Evolutionary conservation across 805 yeast species (phyloP), one percentile per base, ranked within the genome.

Genomic region (Wickerhamomyces bovis): DNA sequence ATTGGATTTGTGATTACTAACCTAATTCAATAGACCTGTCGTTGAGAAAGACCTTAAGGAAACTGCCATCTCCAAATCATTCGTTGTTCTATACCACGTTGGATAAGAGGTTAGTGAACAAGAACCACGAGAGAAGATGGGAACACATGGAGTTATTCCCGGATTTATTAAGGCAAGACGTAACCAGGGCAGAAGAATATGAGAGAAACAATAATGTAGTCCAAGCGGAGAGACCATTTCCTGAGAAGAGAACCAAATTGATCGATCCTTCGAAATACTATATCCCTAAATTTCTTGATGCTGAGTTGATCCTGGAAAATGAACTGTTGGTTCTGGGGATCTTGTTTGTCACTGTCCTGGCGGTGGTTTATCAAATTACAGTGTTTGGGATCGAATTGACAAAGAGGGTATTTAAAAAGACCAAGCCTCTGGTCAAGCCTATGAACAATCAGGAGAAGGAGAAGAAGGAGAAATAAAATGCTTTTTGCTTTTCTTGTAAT

Each of bases 11-110:
- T 3, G 13, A 12, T 20, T 26, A 46, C 54, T 35, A 54, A 65
- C 43, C 18, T 13, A 25, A n/a, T 6, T 26, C 13, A 43, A 22
- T 45, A 30, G 75, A 72, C 50, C 47, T 50, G 2, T 50, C 68
- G 15, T 49, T 87, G 11, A 69, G 84, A 44, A 70, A 71, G 18
- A 71, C 85, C 4, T 51, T 85, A n/a, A 75, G 85, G 33, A 79
- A 77, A 45, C 62, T 85, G 12, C 96, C 97, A 1, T 73, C 90
- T 0, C 96, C 96, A 0, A 76, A 78, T 49, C 75, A 74, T 46
- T 70, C 89, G 2, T 65, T 89, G 2, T 62, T 88, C 2, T 69
- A 80, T 48, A 78, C 89, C 0, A 71, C 83, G 0, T 41, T 62
- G 11, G 54, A 59, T 4, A 61, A 68, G 3, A 47, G 47, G 3